phyloP scores from a whole-genome alignment of 768 basidiomycete genomes.

The Pleurotus pulmonarius region DNA sequence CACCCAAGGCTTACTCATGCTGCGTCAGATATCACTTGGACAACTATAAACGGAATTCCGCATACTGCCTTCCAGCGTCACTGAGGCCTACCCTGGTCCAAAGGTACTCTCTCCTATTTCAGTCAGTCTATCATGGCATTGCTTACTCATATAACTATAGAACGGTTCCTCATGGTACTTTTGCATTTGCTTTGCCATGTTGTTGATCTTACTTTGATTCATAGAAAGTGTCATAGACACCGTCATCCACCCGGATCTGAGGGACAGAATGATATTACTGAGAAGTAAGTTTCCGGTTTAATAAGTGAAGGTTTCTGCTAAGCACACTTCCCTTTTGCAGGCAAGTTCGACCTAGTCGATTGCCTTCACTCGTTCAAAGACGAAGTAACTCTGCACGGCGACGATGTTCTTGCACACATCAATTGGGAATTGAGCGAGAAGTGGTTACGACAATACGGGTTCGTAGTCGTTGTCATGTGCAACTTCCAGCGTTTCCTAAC shows the following conservation, averaged over 20 bases:
- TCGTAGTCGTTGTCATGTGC: constrained; percentile 17
- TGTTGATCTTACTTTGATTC: neutral
- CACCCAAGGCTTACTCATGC: too few species aligned
- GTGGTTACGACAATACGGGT: constrained; percentile 86
- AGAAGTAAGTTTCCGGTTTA: constrained; percentile 48
- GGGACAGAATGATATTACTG: constrained; percentile 87
- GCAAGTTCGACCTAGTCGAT: constrained; percentile 76
- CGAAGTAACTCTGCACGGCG: constrained; percentile 77
- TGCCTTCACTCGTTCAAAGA: constrained; percentile 71
- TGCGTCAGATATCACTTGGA: constrained; percentile 78
- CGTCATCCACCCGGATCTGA: constrained; percentile 83
- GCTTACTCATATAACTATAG: constrained; percentile 28
- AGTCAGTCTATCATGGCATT: constrained; percentile 8
- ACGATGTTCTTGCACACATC: constrained; percentile 83
- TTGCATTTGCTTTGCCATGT: constrained; percentile 9
- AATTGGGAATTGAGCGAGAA: constrained; percentile 89
- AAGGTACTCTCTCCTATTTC: constrained; percentile 36
- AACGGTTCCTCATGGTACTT: constrained; percentile 77
- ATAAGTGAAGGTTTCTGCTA: too few species aligned
- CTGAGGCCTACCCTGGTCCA: constrained; percentile 88
- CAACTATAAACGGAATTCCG: constrained; percentile 81
- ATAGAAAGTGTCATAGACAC: constrained; percentile 89
- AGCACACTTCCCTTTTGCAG: constrained; percentile 28
- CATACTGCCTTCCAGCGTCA: constrained; percentile 86
- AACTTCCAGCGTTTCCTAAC: neutral